phyloP scores from a whole-genome alignment of 805 yeast genomes.

The Priceomyces melissophilus region DNA sequence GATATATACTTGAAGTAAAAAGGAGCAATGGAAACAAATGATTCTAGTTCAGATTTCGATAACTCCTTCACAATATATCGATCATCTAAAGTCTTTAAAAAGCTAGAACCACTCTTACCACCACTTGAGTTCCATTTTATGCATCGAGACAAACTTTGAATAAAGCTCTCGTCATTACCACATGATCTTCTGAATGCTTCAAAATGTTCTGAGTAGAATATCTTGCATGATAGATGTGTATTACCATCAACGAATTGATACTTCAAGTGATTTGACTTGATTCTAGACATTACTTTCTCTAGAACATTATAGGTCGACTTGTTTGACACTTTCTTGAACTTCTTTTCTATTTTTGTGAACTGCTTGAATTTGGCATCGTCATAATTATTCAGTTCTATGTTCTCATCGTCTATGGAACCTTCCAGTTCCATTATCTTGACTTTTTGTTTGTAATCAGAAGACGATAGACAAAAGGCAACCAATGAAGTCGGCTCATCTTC shows the following conservation, averaged over 20 bases:
- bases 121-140: slow-evolving; percentile 95
- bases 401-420: slow-evolving; percentile 4
- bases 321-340: slow-evolving; percentile 30
- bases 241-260: slow-evolving; percentile 87
- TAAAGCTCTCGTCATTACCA: slow-evolving; percentile 67
- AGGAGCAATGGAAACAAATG: slow-evolving; percentile 94
- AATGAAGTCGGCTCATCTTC: slow-evolving; percentile 96
- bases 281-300: slow-evolving; percentile 72
- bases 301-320: slow-evolving; percentile 33
- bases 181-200: slow-evolving; percentile 89
- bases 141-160: slow-evolving; percentile 90
- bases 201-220: slow-evolving; percentile 93
- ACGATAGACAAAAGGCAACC: slow-evolving; percentile 86
- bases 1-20: slow-evolving; percentile 95
- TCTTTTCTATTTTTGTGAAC: slow-evolving; percentile 40
- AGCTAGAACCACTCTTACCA: slow-evolving; percentile 94
- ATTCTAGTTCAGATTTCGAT: slow-evolving; percentile 83
- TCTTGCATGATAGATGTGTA: slow-evolving; percentile 83
- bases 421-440: slow-evolving; percentile 32
- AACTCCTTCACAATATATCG: slow-evolving; percentile 86
- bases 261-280: slow-evolving; percentile 84
- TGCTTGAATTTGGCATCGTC: slow-evolving; percentile 32
- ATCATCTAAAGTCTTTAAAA: slow-evolving; percentile 87
- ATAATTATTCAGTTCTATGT: slow-evolving; percentile 19
- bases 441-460: slow-evolving; percentile 75